Conservation (phyloP, 2,329 filamentous ascomycete genomes). For the Pseudogymnoascus destructans region DNA sequence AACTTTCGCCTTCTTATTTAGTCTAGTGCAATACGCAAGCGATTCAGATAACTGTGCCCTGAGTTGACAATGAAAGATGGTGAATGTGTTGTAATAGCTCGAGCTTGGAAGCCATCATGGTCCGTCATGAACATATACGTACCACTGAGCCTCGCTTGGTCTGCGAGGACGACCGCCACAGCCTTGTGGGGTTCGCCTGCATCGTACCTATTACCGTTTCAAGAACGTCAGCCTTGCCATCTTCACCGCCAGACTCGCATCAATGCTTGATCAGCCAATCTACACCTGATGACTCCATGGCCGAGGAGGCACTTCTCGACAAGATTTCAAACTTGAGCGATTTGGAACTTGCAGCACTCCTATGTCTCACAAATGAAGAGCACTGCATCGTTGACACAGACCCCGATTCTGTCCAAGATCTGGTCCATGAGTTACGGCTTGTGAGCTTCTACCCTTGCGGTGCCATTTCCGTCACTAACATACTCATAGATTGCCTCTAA, state of each 20-base stretch:
- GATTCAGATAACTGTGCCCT: not conserved
- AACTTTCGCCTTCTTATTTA: not conserved
- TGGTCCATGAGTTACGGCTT: slow-evolving; percentile 62
- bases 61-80: slow-evolving; percentile 3
- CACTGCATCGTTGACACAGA: slow-evolving; percentile 81
- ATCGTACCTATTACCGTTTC: not conserved
- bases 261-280: not conserved
- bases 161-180: not conserved
- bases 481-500: slow-evolving; percentile 46
- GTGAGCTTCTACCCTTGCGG: slow-evolving; percentile 30
- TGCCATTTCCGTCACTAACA: slow-evolving; percentile 10
- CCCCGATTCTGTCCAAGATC: slow-evolving; percentile 44
- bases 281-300: slow-evolving; percentile 35
- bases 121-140: not conserved
- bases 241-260: slow-evolving; percentile 3
- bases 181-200: not conserved
- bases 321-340: slow-evolving; percentile 72
- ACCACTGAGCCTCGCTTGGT: slow-evolving; percentile 8
- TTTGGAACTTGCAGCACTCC: slow-evolving; percentile 72
- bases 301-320: slow-evolving; percentile 46
- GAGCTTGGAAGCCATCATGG: not conserved
- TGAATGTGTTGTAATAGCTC: not conserved
- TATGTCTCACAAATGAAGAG: slow-evolving; percentile 68
- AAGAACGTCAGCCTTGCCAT: slow-evolving; percentile 7
- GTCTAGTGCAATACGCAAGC: not conserved